Percentiles rank a stretch among this genome's conserved stretches.
These are phyloP conservation scores for Withania somnifera DNA, from an alignment of 305 asterid genomes.

Conservation along the genomic window DNA sequence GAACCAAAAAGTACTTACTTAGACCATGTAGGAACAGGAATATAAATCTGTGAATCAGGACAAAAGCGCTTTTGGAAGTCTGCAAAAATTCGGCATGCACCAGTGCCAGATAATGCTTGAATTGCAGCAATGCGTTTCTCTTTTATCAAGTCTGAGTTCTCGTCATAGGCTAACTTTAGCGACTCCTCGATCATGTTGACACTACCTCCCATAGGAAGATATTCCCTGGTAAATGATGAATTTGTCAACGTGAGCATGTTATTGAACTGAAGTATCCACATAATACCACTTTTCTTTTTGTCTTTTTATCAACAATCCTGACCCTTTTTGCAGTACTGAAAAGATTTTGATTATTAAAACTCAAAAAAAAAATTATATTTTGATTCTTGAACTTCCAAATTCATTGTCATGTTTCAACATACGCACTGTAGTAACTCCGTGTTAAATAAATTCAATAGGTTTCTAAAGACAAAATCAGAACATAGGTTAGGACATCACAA, in stretches of 20 bases:
- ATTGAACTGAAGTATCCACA: background rate
- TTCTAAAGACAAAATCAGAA: background rate
- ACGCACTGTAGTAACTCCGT: background rate
- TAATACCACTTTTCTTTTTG: background rate
- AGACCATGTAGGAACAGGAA: constrained; percentile 96
- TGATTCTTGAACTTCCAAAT: background rate
- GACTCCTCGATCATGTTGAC: constrained; percentile 73
- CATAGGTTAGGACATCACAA: background rate
- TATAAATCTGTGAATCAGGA: constrained; percentile 76
- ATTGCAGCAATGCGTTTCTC: constrained; percentile 82
- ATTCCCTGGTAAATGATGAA: constrained; percentile 50
- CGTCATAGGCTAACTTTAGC: constrained; percentile 85
- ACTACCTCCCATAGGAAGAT: constrained; percentile 99
- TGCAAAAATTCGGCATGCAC: constrained; percentile 95
- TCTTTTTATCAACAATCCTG: background rate
- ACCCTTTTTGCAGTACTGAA: background rate
- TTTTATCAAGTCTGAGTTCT: constrained; percentile 71
- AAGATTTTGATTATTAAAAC: background rate
- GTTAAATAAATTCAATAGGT: background rate
- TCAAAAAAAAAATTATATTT: background rate
- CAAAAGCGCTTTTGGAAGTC: constrained; percentile 91
- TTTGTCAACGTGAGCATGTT: background rate
- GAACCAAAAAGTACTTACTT: constrained; percentile 44
- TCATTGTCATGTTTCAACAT: background rate
- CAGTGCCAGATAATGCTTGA: constrained; percentile 94